Percentiles rank a stretch among this genome's conserved stretches.
These are phyloP conservation scores for Arthrocladium fulminans DNA, from an alignment of 2,329 filamentous ascomycete species.

Conservation along the genomic window DNA sequence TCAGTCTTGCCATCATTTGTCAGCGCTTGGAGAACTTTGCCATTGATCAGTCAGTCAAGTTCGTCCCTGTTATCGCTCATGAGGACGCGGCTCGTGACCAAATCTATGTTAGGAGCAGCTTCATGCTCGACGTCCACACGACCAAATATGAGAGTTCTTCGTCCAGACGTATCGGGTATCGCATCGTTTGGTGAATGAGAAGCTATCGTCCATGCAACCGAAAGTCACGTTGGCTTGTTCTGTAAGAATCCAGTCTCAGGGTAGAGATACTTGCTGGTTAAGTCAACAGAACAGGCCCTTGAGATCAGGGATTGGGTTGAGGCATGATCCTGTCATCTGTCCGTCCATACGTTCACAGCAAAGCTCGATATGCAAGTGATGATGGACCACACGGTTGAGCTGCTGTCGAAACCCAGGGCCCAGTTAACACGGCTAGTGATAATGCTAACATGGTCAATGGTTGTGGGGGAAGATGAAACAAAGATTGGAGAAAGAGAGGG, in stretches of 20 bases:
- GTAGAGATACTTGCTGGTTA: slow-evolving; percentile 58
- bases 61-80: slow-evolving; percentile 95
- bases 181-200: slow-evolving; percentile 39
- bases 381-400: slow-evolving; percentile 8
- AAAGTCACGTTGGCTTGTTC: slow-evolving; percentile 61
- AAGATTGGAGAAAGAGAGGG: background rate
- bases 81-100: slow-evolving; percentile 91
- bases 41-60: slow-evolving; percentile 92
- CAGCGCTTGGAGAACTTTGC: slow-evolving; percentile 62
- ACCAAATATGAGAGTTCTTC: slow-evolving; percentile 48
- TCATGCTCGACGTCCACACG: slow-evolving; percentile 41
- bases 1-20: slow-evolving; percentile 49
- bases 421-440: slow-evolving; percentile 4
- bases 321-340: slow-evolving; percentile 41
- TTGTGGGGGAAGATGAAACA: background rate
- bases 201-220: slow-evolving; percentile 45
- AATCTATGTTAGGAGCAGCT: slow-evolving; percentile 58
- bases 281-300: slow-evolving; percentile 64
- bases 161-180: slow-evolving; percentile 41
- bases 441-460: slow-evolving; percentile 2
- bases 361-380: slow-evolving; percentile 12
- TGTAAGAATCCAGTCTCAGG: slow-evolving; percentile 59
- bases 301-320: slow-evolving; percentile 62
- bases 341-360: background rate
- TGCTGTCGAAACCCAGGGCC: slow-evolving; percentile 8